Base-by-base conservation (phyloP, 176 grass and related monocot genomes). In the Secale cereale region DNA sequence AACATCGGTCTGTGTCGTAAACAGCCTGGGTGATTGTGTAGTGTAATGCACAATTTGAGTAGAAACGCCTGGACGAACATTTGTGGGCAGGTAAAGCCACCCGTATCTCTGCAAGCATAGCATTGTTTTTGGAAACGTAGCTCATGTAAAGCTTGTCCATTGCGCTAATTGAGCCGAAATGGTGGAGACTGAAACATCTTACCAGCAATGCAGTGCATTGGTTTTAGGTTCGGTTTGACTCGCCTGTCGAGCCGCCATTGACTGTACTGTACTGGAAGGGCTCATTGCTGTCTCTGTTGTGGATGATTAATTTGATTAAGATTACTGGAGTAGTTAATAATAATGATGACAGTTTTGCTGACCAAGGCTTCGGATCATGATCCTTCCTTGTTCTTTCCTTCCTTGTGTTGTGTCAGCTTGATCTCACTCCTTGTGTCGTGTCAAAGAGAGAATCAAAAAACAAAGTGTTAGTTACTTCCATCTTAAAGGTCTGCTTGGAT, bases 11-110 rank as follows among this genome's bases (percentile, higher is more conserved):
- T 52, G 48, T 52, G 48, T 52, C 5, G 5, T 52, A 19, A 52
- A 46, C 43, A 46, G 12, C 43, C 43, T 46, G 13, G 41, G 17
- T 74, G 23, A 78, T 37, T 54, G 17, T 84, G 41, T 88, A 74
- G 17, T 84, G 41, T 88, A 74, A 43, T 32, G 31, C 73, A 74
- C 80, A 79, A 62, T 65, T 83, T 10, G 29, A 69, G 71, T 31
- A 19, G 48, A 82, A 76, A 81, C 60, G 13, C 50, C 43, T 69
- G 48, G 36, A 39, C n/a, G 19, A 59, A 77, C 33, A 52, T 63
- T 77, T 61, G 61, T 31, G 63, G 19, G 5, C 79, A 61, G 63
- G 20, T 78, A 33, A 70, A 78, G 28, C 80, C 23, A 35, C 60
- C 15, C 75, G 59, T 81, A 68, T 77, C 67, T 13, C 20, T 70